Evolutionary conservation across 1,284 basidiomycete species (phyloP).

Genomic region (Stereum hirsutum): DNA sequence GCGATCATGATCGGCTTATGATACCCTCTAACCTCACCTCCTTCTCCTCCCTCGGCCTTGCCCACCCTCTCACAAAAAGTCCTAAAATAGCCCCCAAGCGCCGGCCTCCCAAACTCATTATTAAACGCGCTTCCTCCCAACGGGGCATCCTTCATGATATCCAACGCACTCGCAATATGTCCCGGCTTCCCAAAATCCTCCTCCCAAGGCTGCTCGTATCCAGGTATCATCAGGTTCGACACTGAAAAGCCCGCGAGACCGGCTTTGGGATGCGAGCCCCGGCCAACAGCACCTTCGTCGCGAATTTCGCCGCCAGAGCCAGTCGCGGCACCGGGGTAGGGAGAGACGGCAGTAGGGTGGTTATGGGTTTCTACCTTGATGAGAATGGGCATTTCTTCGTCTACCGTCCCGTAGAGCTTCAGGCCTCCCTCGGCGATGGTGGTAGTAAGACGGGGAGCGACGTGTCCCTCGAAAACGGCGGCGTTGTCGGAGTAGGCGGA

Average conservation of each 20-base stretch:
- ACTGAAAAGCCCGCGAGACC: constrained; percentile 91
- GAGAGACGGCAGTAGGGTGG: constrained; percentile 97
- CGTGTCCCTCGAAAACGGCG: constrained; percentile 81
- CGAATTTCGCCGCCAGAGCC: constrained; percentile 98
- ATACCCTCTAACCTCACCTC: constrained; percentile 80
- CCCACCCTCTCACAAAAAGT: constrained; percentile 77
- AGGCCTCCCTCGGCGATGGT: constrained; percentile 23
- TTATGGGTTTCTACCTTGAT: constrained; percentile 99
- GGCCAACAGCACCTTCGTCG: constrained; percentile 94
- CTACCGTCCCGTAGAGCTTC: constrained; percentile 42
- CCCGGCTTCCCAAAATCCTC: constrained; percentile 81
- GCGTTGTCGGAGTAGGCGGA: constrained; percentile 99
- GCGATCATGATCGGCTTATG: constrained; percentile 99
- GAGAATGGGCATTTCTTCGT: constrained; percentile 83
- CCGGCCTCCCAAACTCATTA: constrained; percentile 97
- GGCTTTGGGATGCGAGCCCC: constrained; percentile 95
- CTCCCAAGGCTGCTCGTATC: constrained; percentile 87
- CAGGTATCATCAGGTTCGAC: constrained; percentile 91
- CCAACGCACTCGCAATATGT: constrained; percentile 89
- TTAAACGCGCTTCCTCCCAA: constrained; percentile 95
- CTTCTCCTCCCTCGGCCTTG: constrained; percentile 31
- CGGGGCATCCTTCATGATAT: constrained; percentile 97
- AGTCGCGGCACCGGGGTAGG: constrained; percentile 95
- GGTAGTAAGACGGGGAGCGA: constrained; percentile 70
- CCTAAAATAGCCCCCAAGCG: constrained; percentile 78